Evolutionary conservation across 108 stramenopile species (phyloP), one percentile per base, ranked within the genome.

Genomic region (Fragilaria crotonensis): DNA sequence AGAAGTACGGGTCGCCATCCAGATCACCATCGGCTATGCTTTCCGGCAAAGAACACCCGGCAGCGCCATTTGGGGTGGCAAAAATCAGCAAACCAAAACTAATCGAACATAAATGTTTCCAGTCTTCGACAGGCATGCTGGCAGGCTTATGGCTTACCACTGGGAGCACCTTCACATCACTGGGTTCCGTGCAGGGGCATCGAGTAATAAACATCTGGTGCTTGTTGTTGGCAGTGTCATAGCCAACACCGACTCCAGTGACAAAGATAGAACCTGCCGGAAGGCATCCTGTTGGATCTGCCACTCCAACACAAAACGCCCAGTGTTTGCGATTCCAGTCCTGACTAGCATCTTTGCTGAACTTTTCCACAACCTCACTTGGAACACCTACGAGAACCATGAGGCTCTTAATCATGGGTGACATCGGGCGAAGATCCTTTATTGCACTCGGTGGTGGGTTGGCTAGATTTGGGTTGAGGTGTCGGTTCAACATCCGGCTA

Each of bases 1-100:
- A 48, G 31, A 71, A 63, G 45, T 70, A 76, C 1, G 28, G 50
- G 30, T 76, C 75, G 3, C 75, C 75, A 54, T 76, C 75, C 2
- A 71, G 47, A 48, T 76, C 75, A 27, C 75, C 69, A 22, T 59
- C 41, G 26, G 64, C 64, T 2, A 76, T 76, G 21, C 26, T 33
- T 4, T 45, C 29, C 17, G 75, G 75, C 20, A 76, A 25, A 49
- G 75, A 51, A 17, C 22, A 25, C 2, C 22, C 19, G 5, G 50
- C 53, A 21, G 30, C 47, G 3, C 48, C 41, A 4, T 50, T 47
- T 26, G 64, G 64, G 2, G 20, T 57, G 1, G 32, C 56, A 59
- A 76, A 76, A 19, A 71, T 59, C 0, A 76, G 52, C 5, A 47
- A 31, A 2, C 75, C 75, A 59, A 76, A 71, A 22, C 44, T 47